Percentiles rank a stretch among this genome's conserved stretches.
Conservation (phyloP, 2,329 filamentous ascomycete species). For the Sporothrix pseudoabietina region DNA sequence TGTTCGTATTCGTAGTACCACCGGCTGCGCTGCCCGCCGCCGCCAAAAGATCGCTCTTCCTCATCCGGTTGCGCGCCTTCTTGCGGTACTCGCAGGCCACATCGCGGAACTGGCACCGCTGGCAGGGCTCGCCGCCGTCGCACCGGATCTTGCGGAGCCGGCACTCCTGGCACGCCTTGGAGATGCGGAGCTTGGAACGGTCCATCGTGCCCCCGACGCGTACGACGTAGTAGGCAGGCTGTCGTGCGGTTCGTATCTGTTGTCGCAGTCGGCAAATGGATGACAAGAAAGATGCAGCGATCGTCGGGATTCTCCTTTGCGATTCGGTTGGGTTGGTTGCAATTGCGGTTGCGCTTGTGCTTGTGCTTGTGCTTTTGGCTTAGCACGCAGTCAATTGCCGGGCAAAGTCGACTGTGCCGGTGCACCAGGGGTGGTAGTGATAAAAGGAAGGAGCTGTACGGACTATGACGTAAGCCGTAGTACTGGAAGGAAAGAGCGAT, state of each 20-base stretch:
- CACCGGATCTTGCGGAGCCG: slow-evolving; percentile 34
- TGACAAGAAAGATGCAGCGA: too few species aligned
- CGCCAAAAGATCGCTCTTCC: slow-evolving; percentile 27
- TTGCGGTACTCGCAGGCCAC: slow-evolving; percentile 33
- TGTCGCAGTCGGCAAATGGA: not conserved
- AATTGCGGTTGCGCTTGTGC: too few species aligned
- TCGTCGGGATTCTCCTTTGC: too few species aligned
- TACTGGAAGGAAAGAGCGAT: not conserved
- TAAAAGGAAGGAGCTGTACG: not conserved
- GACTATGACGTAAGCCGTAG: not conserved
- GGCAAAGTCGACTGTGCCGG: not conserved
- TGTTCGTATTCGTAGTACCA: not conserved
- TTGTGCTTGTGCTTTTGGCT: too few species aligned
- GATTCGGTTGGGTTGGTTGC: too few species aligned
- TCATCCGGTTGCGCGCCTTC: slow-evolving; percentile 34
- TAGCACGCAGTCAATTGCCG: not conserved
- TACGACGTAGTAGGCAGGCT: too few species aligned
- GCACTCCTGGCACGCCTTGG: slow-evolving; percentile 35
- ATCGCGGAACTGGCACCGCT: slow-evolving; percentile 32
- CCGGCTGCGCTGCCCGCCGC: not conserved
- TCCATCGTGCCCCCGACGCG: slow-evolving; percentile 24
- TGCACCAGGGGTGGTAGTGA: not conserved
- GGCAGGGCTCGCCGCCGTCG: slow-evolving; percentile 33
- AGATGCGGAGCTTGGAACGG: slow-evolving; percentile 32
- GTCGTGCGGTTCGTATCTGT: not conserved